Evolutionary conservation across 179 eudicot genomes (phyloP).

Genomic region (Silene vulgaris): DNA sequence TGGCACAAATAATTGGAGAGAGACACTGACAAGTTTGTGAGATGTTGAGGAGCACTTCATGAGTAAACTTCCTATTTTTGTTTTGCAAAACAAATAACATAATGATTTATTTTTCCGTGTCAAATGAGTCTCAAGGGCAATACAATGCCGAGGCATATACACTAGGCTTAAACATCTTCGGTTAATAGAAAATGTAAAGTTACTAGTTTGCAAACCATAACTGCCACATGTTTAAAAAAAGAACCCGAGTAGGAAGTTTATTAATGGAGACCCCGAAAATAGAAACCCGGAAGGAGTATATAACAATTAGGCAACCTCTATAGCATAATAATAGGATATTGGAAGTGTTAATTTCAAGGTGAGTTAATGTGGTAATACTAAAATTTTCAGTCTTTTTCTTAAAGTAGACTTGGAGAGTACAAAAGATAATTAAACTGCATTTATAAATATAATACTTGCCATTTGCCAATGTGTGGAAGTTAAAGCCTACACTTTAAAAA

Average conservation of each 20-base stretch:
- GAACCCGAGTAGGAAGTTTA: background rate
- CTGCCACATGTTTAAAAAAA: too few species aligned
- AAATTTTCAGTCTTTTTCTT: constrained; percentile 24
- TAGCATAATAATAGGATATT: too few species aligned
- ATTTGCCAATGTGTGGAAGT: constrained; percentile 19
- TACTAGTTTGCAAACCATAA: too few species aligned
- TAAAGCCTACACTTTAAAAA: constrained; percentile 26
- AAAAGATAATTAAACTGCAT: constrained; percentile 14
- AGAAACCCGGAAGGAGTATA: too few species aligned
- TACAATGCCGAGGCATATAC: too few species aligned
- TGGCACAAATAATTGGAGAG: constrained; percentile 38
- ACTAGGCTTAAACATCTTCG: too few species aligned
- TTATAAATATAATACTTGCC: background rate
- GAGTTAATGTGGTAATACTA: constrained; percentile 25
- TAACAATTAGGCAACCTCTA: too few species aligned
- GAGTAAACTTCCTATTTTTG: background rate
- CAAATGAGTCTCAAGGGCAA: too few species aligned
- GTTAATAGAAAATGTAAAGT: too few species aligned
- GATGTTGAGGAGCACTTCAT: constrained; percentile 13
- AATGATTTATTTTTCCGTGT: too few species aligned
- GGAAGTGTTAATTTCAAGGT: constrained; percentile 22
- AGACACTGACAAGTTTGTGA: constrained; percentile 12
- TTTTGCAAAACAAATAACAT: background rate
- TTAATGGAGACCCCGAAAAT: background rate
- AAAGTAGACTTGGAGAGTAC: constrained; percentile 25